phyloP scores from a whole-genome alignment of 306 rosid species.

The Luffa aegyptiaca region DNA sequence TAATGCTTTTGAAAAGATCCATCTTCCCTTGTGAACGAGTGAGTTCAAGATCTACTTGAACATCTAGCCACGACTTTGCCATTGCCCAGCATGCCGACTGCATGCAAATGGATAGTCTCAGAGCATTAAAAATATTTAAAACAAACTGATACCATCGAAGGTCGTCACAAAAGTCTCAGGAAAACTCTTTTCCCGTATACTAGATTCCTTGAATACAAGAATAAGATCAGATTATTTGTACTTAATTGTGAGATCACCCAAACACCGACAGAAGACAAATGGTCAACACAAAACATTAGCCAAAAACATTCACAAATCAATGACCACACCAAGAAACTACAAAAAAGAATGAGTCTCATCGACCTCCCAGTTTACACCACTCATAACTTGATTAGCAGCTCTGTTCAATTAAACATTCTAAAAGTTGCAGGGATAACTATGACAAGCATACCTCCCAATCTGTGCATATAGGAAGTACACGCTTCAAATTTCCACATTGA shows the following conservation, averaged over 20 bases:
- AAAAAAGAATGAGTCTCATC: neutral
- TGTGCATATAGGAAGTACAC: constrained; percentile 86
- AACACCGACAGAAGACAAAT: neutral
- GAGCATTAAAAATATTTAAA: neutral
- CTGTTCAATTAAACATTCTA: neutral
- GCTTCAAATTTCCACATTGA: constrained; percentile 77
- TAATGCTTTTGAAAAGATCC: constrained; percentile 46
- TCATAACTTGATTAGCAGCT: neutral
- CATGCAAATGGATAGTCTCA: constrained; percentile 11
- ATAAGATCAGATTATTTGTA: neutral
- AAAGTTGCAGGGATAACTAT: neutral
- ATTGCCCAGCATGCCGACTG: constrained; percentile 99
- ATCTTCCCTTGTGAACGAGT: constrained; percentile 50
- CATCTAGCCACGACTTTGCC: constrained; percentile 92
- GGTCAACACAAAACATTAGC: neutral
- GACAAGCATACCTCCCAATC: constrained; percentile 80
- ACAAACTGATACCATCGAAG: neutral
- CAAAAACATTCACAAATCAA: neutral
- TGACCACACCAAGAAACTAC: neutral
- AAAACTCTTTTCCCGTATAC: constrained; percentile 10
- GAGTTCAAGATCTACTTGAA: constrained; percentile 80
- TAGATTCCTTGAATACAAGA: neutral
- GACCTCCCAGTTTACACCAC: neutral
- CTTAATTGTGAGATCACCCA: neutral
- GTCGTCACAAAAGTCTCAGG: constrained; percentile 1